Evolutionary conservation across 495 filamentous ascomycete species (phyloP), one percentile per base, ranked within the genome.

Genomic region (Trichoderma erinaceum): DNA sequence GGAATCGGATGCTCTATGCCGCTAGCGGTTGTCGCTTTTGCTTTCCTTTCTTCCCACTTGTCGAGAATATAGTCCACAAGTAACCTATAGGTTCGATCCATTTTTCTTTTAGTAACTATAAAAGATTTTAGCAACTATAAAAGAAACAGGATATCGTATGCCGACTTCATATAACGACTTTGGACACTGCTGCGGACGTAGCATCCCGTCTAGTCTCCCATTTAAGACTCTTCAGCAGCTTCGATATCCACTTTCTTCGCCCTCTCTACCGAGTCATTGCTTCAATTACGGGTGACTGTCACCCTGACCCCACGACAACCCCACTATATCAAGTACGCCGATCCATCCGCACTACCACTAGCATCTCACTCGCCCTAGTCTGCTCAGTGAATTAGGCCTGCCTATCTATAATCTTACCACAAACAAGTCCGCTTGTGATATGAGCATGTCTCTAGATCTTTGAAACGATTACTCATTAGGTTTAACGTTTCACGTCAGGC

Each of bases 31-130:
- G 56, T 21, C 13, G 16, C 25, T 7, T 12, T 61, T 61, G 25
- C 56, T 25, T 32, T 61, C 56, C 11, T 29, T 35, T 61, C 56
- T 25, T 61, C 56, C 56, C 56, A 61, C 27, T 61, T 61, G 23
- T 25, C 12, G 56, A 61, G 56, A 13, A 61, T 7, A 10, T 25
- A 32, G 23, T 61, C 56, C 13, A 21, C 56, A 61, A 61, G 56
- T 32, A 25, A 32, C 25, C 27, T 61, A 61, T 61, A 61, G 2
- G 27, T 61, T 32, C 15, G 56, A 18, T 61, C 56, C 56, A 61
- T 61, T 12, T 32, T 61, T 18, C 7, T 3, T n/a, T 10, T 32
- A 32, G n/a, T 15, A 7, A 35, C 10, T 25, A 48, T 16, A 12
- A 5, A 7, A 7, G 48, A 21, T 58, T 58, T 10, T 32, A 32